These are phyloP conservation scores for Collybiopsis confluens DNA, from an alignment of 768 basidiomycete species.

Conservation along the genomic window DNA sequence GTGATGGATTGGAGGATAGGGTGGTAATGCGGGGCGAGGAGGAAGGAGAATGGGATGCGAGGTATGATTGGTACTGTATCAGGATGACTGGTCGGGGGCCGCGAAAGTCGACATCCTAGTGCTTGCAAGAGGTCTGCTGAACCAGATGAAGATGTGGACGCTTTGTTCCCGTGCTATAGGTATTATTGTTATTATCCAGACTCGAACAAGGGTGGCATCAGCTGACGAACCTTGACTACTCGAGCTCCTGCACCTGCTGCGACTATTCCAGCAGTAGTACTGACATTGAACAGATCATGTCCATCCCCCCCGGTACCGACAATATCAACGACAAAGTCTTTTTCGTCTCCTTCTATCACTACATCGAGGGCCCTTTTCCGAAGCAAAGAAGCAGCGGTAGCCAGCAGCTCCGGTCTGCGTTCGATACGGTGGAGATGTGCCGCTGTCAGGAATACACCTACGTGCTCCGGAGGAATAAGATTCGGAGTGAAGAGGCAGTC, in stretches of 20 bases:
- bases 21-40: slow-evolving; percentile 93
- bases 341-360: slow-evolving; percentile 48
- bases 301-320: slow-evolving; percentile 96
- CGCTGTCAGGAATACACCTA: slow-evolving; percentile 88
- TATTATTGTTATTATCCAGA: slow-evolving; percentile 4
- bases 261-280: slow-evolving; percentile 89
- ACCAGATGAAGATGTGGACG: slow-evolving; percentile 92
- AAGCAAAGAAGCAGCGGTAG: slow-evolving; percentile 74
- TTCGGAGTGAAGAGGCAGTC: slow-evolving; percentile 70
- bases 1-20: slow-evolving; percentile 78
- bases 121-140: slow-evolving; percentile 89
- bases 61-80: slow-evolving; percentile 52
- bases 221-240: slow-evolving; percentile 72
- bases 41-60: slow-evolving; percentile 81
- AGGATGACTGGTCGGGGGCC: slow-evolving; percentile 37
- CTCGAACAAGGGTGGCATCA: not conserved
- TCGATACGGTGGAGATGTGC: slow-evolving; percentile 80
- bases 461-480: slow-evolving; percentile 63
- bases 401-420: slow-evolving; percentile 67
- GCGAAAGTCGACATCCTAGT: slow-evolving; percentile 66
- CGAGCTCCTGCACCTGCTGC: slow-evolving; percentile 93
- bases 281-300: slow-evolving; percentile 94
- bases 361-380: slow-evolving; percentile 64
- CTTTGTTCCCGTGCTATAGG: slow-evolving; percentile 79
- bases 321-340: slow-evolving; percentile 72